Evolutionary conservation across 805 yeast species (phyloP), one percentile per base, ranked within the genome.

Genomic region (Cyberlindnera meyerae): DNA sequence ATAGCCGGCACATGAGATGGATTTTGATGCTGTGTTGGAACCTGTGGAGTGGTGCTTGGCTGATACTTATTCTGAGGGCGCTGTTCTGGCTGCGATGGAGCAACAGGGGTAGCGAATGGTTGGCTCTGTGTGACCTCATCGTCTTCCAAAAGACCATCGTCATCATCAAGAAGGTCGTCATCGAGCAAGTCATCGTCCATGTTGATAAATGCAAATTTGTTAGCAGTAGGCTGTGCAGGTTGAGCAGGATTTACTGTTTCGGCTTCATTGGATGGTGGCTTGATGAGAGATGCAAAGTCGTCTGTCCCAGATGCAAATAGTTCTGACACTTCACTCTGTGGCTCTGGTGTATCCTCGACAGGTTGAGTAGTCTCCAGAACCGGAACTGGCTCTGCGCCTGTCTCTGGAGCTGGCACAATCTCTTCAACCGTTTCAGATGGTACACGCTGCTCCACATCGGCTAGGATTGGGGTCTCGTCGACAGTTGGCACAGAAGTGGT

Each of bases 121-220:
- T 28, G 32, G 16, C 18, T n/a, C 9, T 12, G 36, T 3, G 22
- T n/a, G n/a, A n/a, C n/a, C n/a, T n/a, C n/a, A n/a, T n/a, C n/a
- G n/a, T n/a, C n/a, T n/a, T n/a, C n/a, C n/a, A n/a, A n/a, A n/a
- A n/a, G n/a, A n/a, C n/a, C n/a, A n/a, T n/a, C n/a, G n/a, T 59
- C 70, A 36, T 67, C 73, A 39, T 66, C 75, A 38, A 71, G 48
- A 8, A 43, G 24, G 2, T 42, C 48, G 15, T 49, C 51, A 15
- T 47, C 51, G 11, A 40, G 40, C 17, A 42, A 24, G 3, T 68
- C 47, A 21, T 70, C 75, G 38, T 70, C 75, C 32, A 39, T 2
- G n/a, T 34, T 41, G 6, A 61, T 17, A 27, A 62, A 26, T 66
- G 70, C 26, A 70, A 51, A 34, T 27, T 34, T 34, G 17, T 14